Evolutionary conservation across 352 stramenopile species (phyloP).

Genomic region (Pythium guiyangense): DNA sequence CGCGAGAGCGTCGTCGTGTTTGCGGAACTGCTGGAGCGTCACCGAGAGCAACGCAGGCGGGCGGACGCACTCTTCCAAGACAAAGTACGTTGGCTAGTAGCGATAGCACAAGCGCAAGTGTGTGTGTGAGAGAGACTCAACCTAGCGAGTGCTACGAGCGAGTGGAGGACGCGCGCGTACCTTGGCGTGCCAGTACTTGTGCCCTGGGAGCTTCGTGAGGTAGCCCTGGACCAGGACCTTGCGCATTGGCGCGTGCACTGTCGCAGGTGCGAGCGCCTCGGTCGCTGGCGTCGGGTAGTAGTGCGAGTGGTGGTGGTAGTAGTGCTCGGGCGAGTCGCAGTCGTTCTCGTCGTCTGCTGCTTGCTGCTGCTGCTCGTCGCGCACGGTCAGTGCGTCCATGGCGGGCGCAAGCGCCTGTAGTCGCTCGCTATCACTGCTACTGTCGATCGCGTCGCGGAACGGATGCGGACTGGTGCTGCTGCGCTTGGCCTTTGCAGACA

Average conservation of each 20-base stretch:
- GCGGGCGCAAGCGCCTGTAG: too few species aligned
- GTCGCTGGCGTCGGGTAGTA: not conserved
- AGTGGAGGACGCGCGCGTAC: conserved; percentile 5
- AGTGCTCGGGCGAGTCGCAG: not conserved
- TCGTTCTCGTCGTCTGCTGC: not conserved
- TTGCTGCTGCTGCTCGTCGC: not conserved
- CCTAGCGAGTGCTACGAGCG: too few species aligned
- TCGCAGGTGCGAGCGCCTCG: not conserved
- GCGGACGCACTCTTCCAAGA: conserved; percentile 32
- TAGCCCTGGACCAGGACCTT: conserved; percentile 41
- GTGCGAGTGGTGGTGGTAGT: not conserved
- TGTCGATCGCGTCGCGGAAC: too few species aligned
- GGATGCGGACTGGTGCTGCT: not conserved
- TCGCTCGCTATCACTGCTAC: too few species aligned
- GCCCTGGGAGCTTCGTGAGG: conserved; percentile 44
- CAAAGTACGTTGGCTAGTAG: conserved; percentile 41
- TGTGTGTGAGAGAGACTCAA: not conserved
- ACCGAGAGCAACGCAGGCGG: conserved; percentile 16
- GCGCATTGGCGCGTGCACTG: conserved; percentile 2
- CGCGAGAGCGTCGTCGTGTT: conserved; percentile 18
- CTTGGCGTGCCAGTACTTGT: conserved; percentile 59
- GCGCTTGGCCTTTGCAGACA: conserved; percentile 6
- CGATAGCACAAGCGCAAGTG: too few species aligned
- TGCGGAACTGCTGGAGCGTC: conserved; percentile 48
- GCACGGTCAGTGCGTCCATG: conserved; percentile 2